These are phyloP conservation scores for Fusarium continuum DNA, from an alignment of 2,329 filamentous ascomycete genomes.

Conservation along the genomic window DNA sequence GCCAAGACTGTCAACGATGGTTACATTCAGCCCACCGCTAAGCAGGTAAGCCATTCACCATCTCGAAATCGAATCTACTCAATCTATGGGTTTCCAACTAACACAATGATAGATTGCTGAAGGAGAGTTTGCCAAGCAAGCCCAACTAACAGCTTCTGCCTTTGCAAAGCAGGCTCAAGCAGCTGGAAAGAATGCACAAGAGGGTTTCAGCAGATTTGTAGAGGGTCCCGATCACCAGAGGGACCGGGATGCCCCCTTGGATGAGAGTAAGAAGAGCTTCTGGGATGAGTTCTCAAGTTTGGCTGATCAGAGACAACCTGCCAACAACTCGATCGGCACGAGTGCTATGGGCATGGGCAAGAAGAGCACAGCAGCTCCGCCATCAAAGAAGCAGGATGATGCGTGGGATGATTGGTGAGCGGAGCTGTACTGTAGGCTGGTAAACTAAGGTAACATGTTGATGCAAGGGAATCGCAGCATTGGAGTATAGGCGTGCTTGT, in stretches of 20 bases:
- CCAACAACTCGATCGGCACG: constrained; percentile 64
- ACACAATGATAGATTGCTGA: constrained; percentile 72
- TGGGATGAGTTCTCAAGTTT: constrained; percentile 89
- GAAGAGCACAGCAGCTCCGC: constrained; percentile 45
- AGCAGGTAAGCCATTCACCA: constrained; percentile 68
- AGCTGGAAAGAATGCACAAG: constrained; percentile 78
- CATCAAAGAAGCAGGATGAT: constrained; percentile 59
- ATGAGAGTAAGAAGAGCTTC: constrained; percentile 80
- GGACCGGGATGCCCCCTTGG: constrained; percentile 53
- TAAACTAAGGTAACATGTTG: constrained; percentile 14
- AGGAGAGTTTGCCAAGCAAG: constrained; percentile 77
- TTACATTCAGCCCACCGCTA: constrained; percentile 92
- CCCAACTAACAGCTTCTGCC: constrained; percentile 69
- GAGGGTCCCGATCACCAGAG: constrained; percentile 69
- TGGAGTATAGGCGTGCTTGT: constrained; percentile 44
- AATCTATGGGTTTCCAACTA: constrained; percentile 29
- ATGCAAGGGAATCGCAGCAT: constrained; percentile 40
- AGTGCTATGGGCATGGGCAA: constrained; percentile 67
- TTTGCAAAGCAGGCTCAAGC: constrained; percentile 72
- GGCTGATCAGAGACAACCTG: constrained; percentile 63
- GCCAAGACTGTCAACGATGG: constrained; percentile 91
- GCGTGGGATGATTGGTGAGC: constrained; percentile 72
- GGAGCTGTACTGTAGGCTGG: background rate
- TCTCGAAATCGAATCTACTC: background rate
- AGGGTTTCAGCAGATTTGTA: constrained; percentile 86